These are phyloP conservation scores for Aspergillus eucalypticola DNA, from an alignment of 2,329 filamentous ascomycete genomes.

Conservation along the genomic window DNA sequence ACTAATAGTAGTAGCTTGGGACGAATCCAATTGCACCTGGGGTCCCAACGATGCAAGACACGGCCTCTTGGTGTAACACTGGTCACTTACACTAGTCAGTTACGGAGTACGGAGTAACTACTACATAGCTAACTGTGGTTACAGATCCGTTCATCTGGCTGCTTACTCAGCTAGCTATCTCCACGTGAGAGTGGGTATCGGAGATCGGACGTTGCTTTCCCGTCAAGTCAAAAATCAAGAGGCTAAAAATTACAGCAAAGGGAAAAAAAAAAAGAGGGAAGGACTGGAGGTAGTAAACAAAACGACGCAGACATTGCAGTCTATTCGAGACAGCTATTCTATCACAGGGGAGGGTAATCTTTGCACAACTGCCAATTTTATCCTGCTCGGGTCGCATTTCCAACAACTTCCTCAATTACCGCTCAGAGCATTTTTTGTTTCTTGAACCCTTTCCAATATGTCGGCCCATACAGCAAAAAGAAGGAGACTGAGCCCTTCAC, in stretches of 20 bases:
- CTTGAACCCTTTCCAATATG: conserved; percentile 23
- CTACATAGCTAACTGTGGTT: no score
- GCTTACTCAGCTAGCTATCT: neutral
- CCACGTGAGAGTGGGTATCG: conserved; percentile 16
- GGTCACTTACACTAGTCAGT: no score
- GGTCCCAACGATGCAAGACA: no score
- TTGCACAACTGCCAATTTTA: neutral
- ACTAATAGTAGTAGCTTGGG: no score
- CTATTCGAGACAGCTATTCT: neutral
- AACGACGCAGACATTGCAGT: neutral
- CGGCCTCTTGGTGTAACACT: no score
- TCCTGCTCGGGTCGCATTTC: neutral
- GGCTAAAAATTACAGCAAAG: conserved; percentile 3
- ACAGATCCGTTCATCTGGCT: no score
- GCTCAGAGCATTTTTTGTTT: neutral
- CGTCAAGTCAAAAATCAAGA: conserved; percentile 1
- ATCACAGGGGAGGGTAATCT: neutral
- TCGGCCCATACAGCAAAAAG: conserved; percentile 44
- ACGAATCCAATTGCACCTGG: no score
- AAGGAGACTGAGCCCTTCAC: conserved; percentile 48
- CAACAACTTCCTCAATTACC: neutral
- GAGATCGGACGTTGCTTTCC: conserved; percentile 18
- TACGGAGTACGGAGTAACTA: no score
- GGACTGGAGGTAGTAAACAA: neutral
- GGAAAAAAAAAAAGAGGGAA: neutral